A percentile compares a stretch with the other conserved stretches of the same genome.
Conservation (phyloP, 768 basidiomycete species). For the Rhodosporidiobolus sp. region DNA sequence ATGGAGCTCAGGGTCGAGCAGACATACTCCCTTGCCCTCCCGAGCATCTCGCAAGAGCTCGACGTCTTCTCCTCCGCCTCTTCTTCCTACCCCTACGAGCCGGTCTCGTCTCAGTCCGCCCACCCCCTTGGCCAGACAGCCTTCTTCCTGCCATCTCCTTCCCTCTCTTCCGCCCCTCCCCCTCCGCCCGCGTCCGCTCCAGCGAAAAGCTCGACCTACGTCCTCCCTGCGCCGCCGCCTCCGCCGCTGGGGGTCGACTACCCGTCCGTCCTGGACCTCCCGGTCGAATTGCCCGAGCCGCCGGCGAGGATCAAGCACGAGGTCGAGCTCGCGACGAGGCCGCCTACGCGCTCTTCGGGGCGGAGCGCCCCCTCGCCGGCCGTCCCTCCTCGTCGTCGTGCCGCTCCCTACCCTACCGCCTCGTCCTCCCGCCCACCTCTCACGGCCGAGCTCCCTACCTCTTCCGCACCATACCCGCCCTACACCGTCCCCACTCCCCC, state of each 20-base stretch:
- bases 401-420: constrained; percentile 5
- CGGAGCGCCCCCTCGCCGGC: background rate
- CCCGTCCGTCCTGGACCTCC: background rate
- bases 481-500: background rate
- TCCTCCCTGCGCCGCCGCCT: background rate
- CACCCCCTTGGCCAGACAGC: no score
- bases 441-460: background rate
- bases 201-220: background rate
- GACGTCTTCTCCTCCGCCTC: no score
- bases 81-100: no score
- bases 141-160: background rate
- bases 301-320: background rate
- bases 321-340: background rate
- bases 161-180: background rate
- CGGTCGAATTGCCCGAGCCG: background rate
- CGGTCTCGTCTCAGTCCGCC: no score
- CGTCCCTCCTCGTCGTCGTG: background rate
- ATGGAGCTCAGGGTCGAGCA: no score
- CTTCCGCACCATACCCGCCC: background rate
- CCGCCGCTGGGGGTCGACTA: background rate
- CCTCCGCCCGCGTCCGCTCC: constrained; percentile 1
- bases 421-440: background rate
- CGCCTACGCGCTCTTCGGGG: background rate
- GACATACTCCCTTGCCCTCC: no score
- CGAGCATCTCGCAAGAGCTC: no score